These are phyloP conservation scores for Trypanosoma rangeli DNA, from an alignment of 208 protist species.

Conservation along the genomic window DNA sequence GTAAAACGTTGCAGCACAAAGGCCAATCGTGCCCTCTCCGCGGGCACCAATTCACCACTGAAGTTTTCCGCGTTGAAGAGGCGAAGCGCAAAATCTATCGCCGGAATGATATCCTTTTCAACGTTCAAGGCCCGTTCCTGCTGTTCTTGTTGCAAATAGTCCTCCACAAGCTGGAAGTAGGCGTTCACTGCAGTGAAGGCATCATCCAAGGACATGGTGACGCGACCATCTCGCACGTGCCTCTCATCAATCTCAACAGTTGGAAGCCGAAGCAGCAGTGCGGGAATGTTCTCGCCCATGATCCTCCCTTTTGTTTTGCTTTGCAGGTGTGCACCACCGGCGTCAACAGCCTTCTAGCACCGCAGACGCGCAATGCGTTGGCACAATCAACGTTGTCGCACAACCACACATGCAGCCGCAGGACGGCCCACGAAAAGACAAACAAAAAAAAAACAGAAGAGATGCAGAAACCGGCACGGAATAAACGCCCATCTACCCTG, in stretches of 20 bases:
- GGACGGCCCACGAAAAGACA: neutral
- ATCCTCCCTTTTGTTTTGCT: neutral
- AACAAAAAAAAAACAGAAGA: constrained; percentile 1
- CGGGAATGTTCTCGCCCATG: constrained; percentile 26
- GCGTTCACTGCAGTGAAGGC: constrained; percentile 28
- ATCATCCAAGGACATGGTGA: constrained; percentile 53
- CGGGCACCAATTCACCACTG: constrained; percentile 64
- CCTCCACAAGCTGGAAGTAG: constrained; percentile 51
- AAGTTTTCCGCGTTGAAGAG: constrained; percentile 90
- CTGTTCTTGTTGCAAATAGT: constrained; percentile 35
- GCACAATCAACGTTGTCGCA: neutral
- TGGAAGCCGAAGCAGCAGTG: constrained; percentile 61
- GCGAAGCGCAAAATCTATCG: constrained; percentile 69
- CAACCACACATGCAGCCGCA: neutral
- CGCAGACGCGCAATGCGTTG: neutral
- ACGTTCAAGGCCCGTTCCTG: constrained; percentile 1
- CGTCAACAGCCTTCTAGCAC: neutral
- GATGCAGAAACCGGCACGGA: neutral
- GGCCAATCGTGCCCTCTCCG: constrained; percentile 47
- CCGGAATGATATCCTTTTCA: constrained; percentile 51
- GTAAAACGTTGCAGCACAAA: constrained; percentile 44
- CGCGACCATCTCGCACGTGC: constrained; percentile 34
- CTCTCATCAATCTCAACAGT: constrained; percentile 38
- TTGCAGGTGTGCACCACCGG: neutral
- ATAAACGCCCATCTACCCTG: too few relatives aligned